Conservation (phyloP, 225 moss, liverwort and hornwort species). For the Antitrichia curtipendula region DNA sequence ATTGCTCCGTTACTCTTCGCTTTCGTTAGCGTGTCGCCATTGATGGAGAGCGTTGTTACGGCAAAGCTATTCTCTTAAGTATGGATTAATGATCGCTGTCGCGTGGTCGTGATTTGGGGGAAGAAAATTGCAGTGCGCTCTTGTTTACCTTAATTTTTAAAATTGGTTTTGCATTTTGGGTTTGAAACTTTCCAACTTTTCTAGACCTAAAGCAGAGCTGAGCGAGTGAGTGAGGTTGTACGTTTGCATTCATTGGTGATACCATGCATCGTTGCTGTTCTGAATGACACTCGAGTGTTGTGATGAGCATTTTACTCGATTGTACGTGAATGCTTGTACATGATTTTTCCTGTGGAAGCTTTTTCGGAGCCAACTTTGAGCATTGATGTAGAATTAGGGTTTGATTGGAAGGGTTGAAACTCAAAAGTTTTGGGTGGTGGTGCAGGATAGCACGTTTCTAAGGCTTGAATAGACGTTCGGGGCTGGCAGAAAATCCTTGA, state of each 20-base stretch:
- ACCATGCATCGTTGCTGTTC: not conserved
- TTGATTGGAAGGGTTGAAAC: not conserved
- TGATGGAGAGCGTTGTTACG: not conserved
- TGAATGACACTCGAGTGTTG: not conserved
- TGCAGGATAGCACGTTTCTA: not conserved
- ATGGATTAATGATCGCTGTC: not conserved
- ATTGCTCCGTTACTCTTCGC: not conserved
- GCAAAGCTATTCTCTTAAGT: not conserved
- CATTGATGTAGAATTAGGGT: not conserved
- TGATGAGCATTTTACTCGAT: not conserved
- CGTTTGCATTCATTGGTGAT: not conserved
- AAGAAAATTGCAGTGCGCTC: not conserved
- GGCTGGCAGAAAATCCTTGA: conserved; percentile 3
- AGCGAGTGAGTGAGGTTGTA: not conserved
- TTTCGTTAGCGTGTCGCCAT: not conserved
- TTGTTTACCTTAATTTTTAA: not conserved
- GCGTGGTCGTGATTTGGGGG: not conserved
- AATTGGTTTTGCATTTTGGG: not conserved
- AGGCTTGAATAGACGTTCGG: not conserved
- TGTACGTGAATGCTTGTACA: not conserved
- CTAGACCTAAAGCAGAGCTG: not conserved
- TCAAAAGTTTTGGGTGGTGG: not conserved
- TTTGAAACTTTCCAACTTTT: not conserved
- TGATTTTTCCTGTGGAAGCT: not conserved
- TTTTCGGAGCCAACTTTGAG: not conserved